These are phyloP conservation scores for Calophaca sinica DNA, from an alignment of 306 rosid genomes.

Conservation along the genomic window DNA sequence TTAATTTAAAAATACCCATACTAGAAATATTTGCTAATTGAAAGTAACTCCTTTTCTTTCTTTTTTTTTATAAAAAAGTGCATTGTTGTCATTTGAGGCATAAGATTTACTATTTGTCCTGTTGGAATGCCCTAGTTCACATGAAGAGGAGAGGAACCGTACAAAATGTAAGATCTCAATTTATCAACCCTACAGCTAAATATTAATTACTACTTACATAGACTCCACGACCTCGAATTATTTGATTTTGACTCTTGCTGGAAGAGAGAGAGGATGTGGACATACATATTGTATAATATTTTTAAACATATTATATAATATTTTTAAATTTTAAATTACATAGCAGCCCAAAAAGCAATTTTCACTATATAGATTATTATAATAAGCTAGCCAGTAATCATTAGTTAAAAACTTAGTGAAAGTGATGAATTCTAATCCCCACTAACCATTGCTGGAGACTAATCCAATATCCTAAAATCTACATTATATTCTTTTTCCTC, in stretches of 20 bases:
- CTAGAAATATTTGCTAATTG: neutral
- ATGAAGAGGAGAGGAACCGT: neutral
- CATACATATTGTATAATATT: conserved; percentile 27
- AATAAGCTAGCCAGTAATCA: conserved; percentile 42
- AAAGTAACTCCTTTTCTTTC: no score
- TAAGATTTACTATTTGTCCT: neutral
- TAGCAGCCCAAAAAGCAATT: conserved; percentile 44
- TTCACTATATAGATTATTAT: conserved; percentile 29
- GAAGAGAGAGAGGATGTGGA: conserved; percentile 40
- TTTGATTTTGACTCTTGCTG: conserved; percentile 55
- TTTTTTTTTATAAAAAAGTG: no score
- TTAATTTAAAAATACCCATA: no score
- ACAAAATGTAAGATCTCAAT: conserved; percentile 15
- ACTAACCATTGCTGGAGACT: conserved; percentile 44
- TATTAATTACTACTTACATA: neutral
- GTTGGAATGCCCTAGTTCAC: neutral
- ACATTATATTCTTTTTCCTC: conserved; percentile 22
- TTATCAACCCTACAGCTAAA: conserved; percentile 1
- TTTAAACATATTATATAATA: conserved; percentile 15
- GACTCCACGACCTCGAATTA: conserved; percentile 45
- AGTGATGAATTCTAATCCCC: conserved; percentile 49
- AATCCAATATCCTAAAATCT: conserved; percentile 19
- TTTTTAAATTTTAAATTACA: conserved; percentile 1
- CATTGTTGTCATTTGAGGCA: no score
- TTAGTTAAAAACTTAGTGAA: conserved; percentile 47